Evolutionary conservation across 2,329 filamentous ascomycete species (phyloP).

Genomic region (Xylaria hypoxylon): DNA sequence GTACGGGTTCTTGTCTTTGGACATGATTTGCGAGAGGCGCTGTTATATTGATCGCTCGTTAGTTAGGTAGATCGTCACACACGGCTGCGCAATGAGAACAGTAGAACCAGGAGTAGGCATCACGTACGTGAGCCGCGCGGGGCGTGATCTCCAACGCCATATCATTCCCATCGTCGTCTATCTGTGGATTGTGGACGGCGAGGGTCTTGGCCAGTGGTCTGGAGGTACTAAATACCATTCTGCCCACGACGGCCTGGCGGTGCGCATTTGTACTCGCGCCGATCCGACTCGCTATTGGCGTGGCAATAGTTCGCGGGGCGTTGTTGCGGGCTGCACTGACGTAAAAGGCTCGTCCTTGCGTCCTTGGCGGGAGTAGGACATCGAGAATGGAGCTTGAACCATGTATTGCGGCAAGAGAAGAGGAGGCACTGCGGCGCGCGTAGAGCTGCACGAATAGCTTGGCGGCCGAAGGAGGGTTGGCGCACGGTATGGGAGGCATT

Average conservation of each 20-base stretch:
- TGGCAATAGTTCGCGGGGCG: not conserved
- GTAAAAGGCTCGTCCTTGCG: slow-evolving; percentile 42
- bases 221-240: slow-evolving; percentile 28
- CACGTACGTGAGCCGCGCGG: slow-evolving; percentile 78
- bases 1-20: slow-evolving; percentile 77
- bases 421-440: slow-evolving; percentile 40
- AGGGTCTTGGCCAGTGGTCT: slow-evolving; percentile 55
- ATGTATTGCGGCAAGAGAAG: slow-evolving; percentile 35
- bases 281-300: slow-evolving; percentile 26
- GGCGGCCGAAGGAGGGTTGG: slow-evolving; percentile 51
- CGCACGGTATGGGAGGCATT: slow-evolving; percentile 52
- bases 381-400: slow-evolving; percentile 52
- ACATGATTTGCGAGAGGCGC: slow-evolving; percentile 83
- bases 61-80: slow-evolving; percentile 14
- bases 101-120: slow-evolving; percentile 2
- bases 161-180: slow-evolving; percentile 84
- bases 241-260: not conserved
- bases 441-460: slow-evolving; percentile 51
- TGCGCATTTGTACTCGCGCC: slow-evolving; percentile 13
- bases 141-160: slow-evolving; percentile 87
- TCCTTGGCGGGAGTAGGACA: slow-evolving; percentile 46
- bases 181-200: slow-evolving; percentile 75
- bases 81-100: not conserved
- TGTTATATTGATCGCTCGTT: slow-evolving; percentile 44
- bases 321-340: slow-evolving; percentile 47